A percentile compares a stretch with the other conserved stretches of the same genome.
Evolutionary conservation across 306 rosid species (phyloP).

Genomic region (Macrotyloma uniflorum): DNA sequence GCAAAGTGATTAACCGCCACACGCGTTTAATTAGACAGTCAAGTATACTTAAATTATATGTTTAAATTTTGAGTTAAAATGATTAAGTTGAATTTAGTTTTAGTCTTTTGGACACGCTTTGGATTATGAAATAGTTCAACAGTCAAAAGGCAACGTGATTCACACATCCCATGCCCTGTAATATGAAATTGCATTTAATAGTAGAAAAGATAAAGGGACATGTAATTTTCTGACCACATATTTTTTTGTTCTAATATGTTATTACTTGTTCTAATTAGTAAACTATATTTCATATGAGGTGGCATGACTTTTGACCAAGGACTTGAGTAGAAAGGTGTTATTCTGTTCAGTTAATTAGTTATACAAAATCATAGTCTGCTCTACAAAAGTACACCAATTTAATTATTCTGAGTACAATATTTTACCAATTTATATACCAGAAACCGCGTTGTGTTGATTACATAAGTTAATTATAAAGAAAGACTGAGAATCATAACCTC

Average conservation of each 20-base stretch:
- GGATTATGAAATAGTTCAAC: neutral
- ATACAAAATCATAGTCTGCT: neutral
- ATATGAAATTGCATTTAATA: neutral
- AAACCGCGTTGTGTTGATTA: slow-evolving; percentile 33
- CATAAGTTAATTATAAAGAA: neutral
- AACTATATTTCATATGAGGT: neutral
- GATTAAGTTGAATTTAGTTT: slow-evolving; percentile 2
- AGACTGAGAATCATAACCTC: slow-evolving; percentile 1
- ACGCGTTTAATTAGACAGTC: neutral
- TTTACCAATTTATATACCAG: neutral
- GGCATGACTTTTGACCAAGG: slow-evolving; percentile 33
- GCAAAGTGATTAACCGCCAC: neutral
- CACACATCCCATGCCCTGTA: neutral
- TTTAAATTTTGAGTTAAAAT: neutral
- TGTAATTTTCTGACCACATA: neutral
- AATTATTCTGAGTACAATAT: neutral
- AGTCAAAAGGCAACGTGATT: slow-evolving; percentile 31
- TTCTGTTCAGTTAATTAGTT: neutral
- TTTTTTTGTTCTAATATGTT: neutral
- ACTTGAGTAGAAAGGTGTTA: slow-evolving; percentile 15
- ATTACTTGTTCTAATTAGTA: neutral
- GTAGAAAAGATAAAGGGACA: neutral
- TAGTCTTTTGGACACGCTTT: slow-evolving; percentile 27
- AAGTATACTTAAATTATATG: neutral
- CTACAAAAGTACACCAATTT: neutral